These are phyloP conservation scores for Penicillium maclennaniae DNA, from an alignment of 495 filamentous ascomycete species.

Conservation along the genomic window DNA sequence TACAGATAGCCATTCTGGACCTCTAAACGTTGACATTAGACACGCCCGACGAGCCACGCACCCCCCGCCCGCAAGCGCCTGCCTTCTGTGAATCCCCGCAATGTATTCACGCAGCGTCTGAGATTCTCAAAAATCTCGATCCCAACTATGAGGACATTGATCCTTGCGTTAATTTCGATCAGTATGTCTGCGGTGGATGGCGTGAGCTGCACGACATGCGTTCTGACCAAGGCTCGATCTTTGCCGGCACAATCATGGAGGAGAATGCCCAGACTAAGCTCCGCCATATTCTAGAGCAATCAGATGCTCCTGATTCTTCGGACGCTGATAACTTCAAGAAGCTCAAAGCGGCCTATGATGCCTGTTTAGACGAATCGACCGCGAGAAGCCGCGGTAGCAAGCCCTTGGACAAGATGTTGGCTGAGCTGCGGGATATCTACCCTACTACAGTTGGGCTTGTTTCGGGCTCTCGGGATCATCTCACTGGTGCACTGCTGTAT, in stretches of 20 bases:
- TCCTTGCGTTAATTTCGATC: conserved; percentile 66
- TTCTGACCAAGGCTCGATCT: conserved; percentile 58
- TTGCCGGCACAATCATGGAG: conserved; percentile 55
- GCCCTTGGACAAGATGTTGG: conserved; percentile 50
- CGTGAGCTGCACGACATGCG: conserved; percentile 61
- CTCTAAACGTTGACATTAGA: not conserved
- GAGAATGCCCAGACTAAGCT: conserved; percentile 57
- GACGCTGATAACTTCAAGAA: conserved; percentile 65
- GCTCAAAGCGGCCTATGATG: conserved; percentile 57
- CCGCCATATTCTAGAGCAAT: conserved; percentile 60
- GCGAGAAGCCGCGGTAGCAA: conserved; percentile 51
- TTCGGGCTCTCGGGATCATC: conserved; percentile 32
- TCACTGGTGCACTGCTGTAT: conserved; percentile 52
- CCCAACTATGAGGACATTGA: conserved; percentile 61
- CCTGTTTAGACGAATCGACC: conserved; percentile 58
- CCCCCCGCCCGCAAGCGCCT: conserved; percentile 17
- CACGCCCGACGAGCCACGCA: conserved; percentile 1
- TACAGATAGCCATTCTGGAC: not conserved
- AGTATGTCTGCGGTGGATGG: conserved; percentile 68
- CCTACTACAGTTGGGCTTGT: conserved; percentile 40
- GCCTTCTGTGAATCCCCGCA: conserved; percentile 53
- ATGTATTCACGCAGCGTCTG: conserved; percentile 66
- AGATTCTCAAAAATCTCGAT: conserved; percentile 63
- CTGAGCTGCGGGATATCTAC: conserved; percentile 51
- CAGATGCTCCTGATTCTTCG: conserved; percentile 44